Conservation (phyloP, 257 asterid genomes). For the Cynanchum wilfordii region DNA sequence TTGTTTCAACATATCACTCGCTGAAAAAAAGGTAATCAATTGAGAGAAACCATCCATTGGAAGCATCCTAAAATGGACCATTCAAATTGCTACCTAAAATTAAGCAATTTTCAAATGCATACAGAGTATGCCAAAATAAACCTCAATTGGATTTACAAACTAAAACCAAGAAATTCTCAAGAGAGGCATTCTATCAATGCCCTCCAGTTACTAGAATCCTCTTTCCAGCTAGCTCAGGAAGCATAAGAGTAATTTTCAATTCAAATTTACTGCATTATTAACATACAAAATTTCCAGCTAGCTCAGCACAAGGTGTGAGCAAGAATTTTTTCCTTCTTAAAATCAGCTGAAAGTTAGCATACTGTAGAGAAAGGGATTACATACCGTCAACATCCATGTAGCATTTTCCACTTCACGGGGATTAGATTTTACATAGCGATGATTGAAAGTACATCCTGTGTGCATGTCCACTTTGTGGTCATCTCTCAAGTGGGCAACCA, state of each 20-base stretch:
- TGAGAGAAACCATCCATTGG: not conserved
- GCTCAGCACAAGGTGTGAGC: not conserved
- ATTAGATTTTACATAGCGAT: slow-evolving; percentile 74
- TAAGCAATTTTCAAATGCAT: not conserved
- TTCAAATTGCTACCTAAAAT: not conserved
- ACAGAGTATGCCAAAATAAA: not conserved
- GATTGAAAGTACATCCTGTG: slow-evolving; percentile 77
- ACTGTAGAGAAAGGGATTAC: slow-evolving; percentile 17
- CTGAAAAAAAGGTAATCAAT: too few species aligned
- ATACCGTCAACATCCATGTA: slow-evolving; percentile 83
- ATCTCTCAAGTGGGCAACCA: slow-evolving; percentile 73
- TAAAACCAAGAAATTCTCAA: not conserved
- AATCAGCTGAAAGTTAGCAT: not conserved
- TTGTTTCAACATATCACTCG: not conserved
- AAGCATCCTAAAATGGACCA: not conserved
- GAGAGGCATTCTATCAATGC: too few species aligned
- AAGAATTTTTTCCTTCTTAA: not conserved
- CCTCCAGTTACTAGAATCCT: not conserved
- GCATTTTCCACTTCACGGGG: slow-evolving; percentile 89
- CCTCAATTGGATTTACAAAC: not conserved
- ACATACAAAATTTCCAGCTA: not conserved
- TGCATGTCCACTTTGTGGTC: slow-evolving; percentile 92
- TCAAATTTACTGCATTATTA: not conserved
- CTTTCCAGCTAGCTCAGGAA: not conserved
- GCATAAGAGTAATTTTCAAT: not conserved